Evolutionary conservation across 805 yeast genomes (phyloP), one percentile per base, ranked within the genome.

Genomic region (Candida mattraensis): DNA sequence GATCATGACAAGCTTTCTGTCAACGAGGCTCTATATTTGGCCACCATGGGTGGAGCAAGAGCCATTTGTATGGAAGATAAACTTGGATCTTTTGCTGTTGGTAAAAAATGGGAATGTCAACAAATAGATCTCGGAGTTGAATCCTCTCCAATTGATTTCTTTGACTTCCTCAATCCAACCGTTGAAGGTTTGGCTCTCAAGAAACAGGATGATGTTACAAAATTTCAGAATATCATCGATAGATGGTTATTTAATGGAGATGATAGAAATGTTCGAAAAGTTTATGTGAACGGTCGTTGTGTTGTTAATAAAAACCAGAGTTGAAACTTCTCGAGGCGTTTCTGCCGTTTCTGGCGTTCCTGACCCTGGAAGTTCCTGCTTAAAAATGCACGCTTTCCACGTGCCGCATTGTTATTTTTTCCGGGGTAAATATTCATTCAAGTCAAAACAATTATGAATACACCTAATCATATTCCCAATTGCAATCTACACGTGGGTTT

Each of bases 241-340:
- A 86, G 85, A 58, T 89, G 96, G 97, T 67, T 87, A 8, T 88
- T 85, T 56, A 73, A 77, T 35, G 96, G 96, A 7, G 97, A 88
- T 60, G 96, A 88, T 57, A 72, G 96, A 52, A 88, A 88, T 55
- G 78, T 88, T 18, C 53, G 64, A 5, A 69, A 67, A 37, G 95
- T 88, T 7, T 88, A 87, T 86, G 87, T 87, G 24, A n/a, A n/a
- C n/a, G n/a, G n/a, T n/a, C n/a, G n/a, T n/a, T n/a, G n/a, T n/a
- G n/a, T n/a, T n/a, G n/a, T n/a, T n/a, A n/a, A n/a, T n/a, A n/a
- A n/a, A n/a, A n/a, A n/a, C n/a, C n/a, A n/a, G n/a, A n/a, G n/a
- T n/a, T n/a, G n/a, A n/a, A n/a, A n/a, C n/a, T n/a, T n/a, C n/a
- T n/a, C n/a, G n/a, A n/a, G n/a, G n/a, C n/a, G n/a, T n/a, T n/a